Percentiles rank a stretch among this genome's conserved stretches.
Conservation (phyloP, 139 green algal genomes). For the Tetradesmus lagerheimii region DNA sequence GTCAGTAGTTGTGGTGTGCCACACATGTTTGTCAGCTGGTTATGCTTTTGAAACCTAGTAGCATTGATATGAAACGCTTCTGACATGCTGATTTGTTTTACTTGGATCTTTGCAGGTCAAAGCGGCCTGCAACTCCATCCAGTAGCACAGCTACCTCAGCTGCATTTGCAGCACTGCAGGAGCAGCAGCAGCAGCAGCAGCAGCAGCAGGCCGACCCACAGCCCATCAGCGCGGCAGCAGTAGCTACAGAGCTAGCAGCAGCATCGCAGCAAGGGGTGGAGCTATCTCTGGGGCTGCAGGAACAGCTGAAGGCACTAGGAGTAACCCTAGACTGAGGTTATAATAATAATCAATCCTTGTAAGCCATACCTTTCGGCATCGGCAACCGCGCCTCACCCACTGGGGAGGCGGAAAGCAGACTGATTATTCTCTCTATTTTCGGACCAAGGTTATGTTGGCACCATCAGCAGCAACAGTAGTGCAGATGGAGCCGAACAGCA, state of each 20-base stretch:
- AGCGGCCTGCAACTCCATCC: background rate
- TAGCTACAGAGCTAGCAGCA: background rate
- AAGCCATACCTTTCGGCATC: too few relatives aligned
- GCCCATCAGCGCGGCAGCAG: background rate
- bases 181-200: background rate
- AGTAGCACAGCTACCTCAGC: background rate
- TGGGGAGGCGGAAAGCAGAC: too few relatives aligned
- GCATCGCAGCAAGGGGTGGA: slow-evolving; percentile 4
- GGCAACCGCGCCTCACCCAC: too few relatives aligned
- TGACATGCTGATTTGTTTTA: background rate
- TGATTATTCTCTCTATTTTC: too few relatives aligned
- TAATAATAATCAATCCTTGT: too few relatives aligned
- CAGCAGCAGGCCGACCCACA: background rate
- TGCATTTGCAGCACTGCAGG: background rate
- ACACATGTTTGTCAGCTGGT: background rate
- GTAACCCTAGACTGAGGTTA: background rate
- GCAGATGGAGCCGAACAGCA: background rate
- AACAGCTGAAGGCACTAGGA: slow-evolving; percentile 7
- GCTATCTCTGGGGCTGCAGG: slow-evolving; percentile 1
- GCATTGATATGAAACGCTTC: too few relatives aligned
- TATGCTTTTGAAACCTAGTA: too few relatives aligned
- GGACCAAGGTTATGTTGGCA: background rate
- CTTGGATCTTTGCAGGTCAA: background rate
- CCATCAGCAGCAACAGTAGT: too few relatives aligned
- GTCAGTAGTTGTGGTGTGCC: too few relatives aligned